Evolutionary conservation across 106 monocot genomes (phyloP), one percentile per base, ranked within the genome.

Genomic region (Narthecium ossifragum): DNA sequence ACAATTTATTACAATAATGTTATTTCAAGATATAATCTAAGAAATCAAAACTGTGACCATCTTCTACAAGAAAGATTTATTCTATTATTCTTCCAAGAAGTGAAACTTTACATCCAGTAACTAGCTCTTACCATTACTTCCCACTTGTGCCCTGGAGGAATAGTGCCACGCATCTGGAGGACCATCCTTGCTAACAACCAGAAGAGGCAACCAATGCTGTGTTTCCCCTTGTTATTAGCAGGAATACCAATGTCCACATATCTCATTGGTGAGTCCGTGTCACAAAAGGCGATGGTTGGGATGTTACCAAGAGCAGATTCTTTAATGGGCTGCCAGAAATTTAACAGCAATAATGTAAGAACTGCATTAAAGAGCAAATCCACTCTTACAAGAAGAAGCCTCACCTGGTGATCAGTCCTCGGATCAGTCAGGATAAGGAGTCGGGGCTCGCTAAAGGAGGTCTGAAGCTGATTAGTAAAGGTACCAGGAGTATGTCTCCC

Each of bases 211-310:
- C 79, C 76, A 57, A 80, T 80, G 31, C 70, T 69, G 46, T 59
- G 64, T 46, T 80, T 80, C 9, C 80, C 85, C 73, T 85, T 85
- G 79, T 85, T 85, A 46, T 85, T 85, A 10, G 84, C 84, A 30
- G 84, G 84, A 65, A 85, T 85, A 24, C 75, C 78, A 61, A 85
- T 79, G 38, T 85, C 84, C 64, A 85, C 85, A 71, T 70, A 74
- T n/a, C 85, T 26, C 85, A 85, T 85, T 8, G 85, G 85, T 1
- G 80, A 80, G 45, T 85, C 85, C 24, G 85, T 85, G 47, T 85
- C 85, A 59, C 80, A 80, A 46, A 85, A 85, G 13, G 85, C 85
- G 63, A 85, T 80, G 3, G 80, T 85, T 9, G 85, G 80, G 58
- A 85, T 85, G 46, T 80, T 85, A 6, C 85, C 80, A 46, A 85